Conservation (phyloP, 2,329 filamentous ascomycete genomes). For the Davidsoniella virescens region DNA sequence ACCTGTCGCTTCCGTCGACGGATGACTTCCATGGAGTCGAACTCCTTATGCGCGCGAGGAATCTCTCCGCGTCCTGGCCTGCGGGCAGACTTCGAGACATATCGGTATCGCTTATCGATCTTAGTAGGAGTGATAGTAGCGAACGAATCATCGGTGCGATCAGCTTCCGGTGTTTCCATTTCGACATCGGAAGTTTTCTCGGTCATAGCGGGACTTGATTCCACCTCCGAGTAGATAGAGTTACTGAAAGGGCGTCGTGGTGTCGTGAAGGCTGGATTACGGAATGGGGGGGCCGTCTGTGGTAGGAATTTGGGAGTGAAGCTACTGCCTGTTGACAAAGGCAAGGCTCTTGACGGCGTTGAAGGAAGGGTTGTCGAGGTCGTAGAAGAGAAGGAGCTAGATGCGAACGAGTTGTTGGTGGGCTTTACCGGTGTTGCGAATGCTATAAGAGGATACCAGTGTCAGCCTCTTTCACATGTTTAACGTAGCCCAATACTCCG, state of each 20-base stretch:
- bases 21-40: constrained; percentile 27
- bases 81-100: constrained; percentile 22
- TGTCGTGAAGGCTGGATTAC: constrained; percentile 49
- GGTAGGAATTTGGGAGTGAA: constrained; percentile 17
- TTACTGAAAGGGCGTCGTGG: constrained; percentile 42
- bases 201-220: constrained; percentile 43
- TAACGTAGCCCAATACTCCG: neutral
- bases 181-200: constrained; percentile 35
- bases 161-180: constrained; percentile 19
- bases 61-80: constrained; percentile 50
- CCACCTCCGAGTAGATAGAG: constrained; percentile 36
- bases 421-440: neutral
- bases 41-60: constrained; percentile 27
- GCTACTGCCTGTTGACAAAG: constrained; percentile 26
- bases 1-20: constrained; percentile 39
- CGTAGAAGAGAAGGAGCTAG: constrained; percentile 22
- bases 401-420: constrained; percentile 16
- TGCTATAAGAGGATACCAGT: neutral
- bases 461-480: neutral
- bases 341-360: constrained; percentile 27
- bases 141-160: constrained; percentile 11
- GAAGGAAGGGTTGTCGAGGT: constrained; percentile 16
- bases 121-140: constrained; percentile 30
- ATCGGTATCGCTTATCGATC: constrained; percentile 30
- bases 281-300: constrained; percentile 32